phyloP scores from a whole-genome alignment of 345 rosid genomes.

The Sonneratia caseolaris region DNA sequence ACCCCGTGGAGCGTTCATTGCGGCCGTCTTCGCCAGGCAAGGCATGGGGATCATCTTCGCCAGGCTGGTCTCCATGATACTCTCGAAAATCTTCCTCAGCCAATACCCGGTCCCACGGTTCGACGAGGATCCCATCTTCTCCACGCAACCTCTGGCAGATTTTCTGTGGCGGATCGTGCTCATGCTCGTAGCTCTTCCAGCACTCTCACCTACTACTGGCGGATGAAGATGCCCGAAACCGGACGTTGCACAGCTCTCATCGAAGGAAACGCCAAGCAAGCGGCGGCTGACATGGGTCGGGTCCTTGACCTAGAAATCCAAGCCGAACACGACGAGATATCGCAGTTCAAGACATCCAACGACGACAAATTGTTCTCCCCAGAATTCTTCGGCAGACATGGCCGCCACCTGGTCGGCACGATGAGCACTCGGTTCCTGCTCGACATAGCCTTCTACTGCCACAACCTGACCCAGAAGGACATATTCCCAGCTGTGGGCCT shows the following conservation, averaged over 20 bases:
- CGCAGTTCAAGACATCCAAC: slow-evolving; percentile 20
- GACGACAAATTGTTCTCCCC: slow-evolving; percentile 21
- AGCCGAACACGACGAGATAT: slow-evolving; percentile 21
- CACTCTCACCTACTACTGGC: slow-evolving; percentile 40
- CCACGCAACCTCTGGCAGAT: slow-evolving; percentile 42
- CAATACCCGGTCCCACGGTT: slow-evolving; percentile 2
- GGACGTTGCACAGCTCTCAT: slow-evolving; percentile 49
- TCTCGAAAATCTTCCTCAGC: slow-evolving; percentile 25
- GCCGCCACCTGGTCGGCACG: slow-evolving; percentile 37
- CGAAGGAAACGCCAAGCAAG: slow-evolving; percentile 45
- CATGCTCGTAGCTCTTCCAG: slow-evolving; percentile 50
- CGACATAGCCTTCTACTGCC: slow-evolving; percentile 57
- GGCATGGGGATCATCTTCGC: slow-evolving; percentile 50
- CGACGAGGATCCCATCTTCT: slow-evolving; percentile 5
- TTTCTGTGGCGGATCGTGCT: slow-evolving; percentile 43
- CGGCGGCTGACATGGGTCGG: slow-evolving; percentile 42
- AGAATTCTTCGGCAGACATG: slow-evolving; percentile 37
- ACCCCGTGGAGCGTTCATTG: slow-evolving; percentile 50
- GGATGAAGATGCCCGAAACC: slow-evolving; percentile 60
- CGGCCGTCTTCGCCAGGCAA: slow-evolving; percentile 61
- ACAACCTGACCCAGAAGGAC: slow-evolving; percentile 46
- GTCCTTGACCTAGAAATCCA: slow-evolving; percentile 38
- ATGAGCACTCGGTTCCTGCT: slow-evolving; percentile 43
- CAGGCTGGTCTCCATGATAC: slow-evolving; percentile 30
- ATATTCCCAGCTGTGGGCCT: slow-evolving; percentile 35